These are phyloP conservation scores for Starmerella tilneyi DNA, from an alignment of 805 yeast species.

Conservation along the genomic window DNA sequence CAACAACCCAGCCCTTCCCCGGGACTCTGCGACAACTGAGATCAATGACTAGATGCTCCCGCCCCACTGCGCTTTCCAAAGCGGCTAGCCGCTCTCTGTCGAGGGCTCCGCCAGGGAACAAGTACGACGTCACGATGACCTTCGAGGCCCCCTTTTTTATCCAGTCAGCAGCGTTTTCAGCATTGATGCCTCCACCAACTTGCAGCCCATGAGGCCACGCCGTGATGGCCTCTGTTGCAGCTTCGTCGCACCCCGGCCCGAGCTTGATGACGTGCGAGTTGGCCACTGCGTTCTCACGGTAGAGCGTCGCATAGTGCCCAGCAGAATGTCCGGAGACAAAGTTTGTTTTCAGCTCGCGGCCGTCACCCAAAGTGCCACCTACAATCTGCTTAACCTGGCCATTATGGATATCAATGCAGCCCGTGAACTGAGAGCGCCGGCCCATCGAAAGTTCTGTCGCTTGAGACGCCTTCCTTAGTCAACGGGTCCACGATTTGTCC, in stretches of 20 bases:
- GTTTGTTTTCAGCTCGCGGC: conserved; percentile 49
- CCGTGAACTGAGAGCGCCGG: conserved; percentile 46
- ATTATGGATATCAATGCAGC: conserved; percentile 89
- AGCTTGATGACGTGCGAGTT: conserved; percentile 93
- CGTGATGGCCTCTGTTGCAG: conserved; percentile 64
- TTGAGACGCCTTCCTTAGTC: background rate
- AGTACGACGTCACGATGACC: conserved; percentile 85
- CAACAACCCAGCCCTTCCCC: conserved; percentile 69
- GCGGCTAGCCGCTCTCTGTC: conserved; percentile 42
- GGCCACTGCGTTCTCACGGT: conserved; percentile 43
- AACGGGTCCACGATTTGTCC: no score
- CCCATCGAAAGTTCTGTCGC: background rate
- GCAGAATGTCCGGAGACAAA: conserved; percentile 70
- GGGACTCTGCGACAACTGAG: conserved; percentile 62
- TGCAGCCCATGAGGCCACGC: conserved; percentile 70
- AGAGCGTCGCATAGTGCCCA: conserved; percentile 61
- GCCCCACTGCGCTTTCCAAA: conserved; percentile 51
- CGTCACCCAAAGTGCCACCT: conserved; percentile 65
- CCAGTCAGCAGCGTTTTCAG: conserved; percentile 68
- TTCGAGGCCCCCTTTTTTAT: conserved; percentile 68
- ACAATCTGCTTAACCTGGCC: conserved; percentile 96
- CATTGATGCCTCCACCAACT: conserved; percentile 87
- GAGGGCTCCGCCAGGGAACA: conserved; percentile 58
- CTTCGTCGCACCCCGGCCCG: conserved; percentile 72
- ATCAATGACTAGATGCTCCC: conserved; percentile 64